Base-by-base conservation (phyloP, 116 monocot species). In the Zostera marina region DNA sequence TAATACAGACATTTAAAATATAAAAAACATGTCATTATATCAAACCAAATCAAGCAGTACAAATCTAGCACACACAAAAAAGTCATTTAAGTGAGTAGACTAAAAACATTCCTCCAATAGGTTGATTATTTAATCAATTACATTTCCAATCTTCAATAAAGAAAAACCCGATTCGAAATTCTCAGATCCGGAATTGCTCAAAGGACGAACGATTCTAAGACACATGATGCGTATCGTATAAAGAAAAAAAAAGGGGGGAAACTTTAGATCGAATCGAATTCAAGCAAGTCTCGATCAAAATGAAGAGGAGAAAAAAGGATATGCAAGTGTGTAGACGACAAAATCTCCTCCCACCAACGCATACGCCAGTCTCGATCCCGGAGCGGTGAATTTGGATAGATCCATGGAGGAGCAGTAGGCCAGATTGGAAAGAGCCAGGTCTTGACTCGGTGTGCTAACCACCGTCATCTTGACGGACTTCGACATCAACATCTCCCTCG, bases 351-450 rank as follows among this genome's bases (percentile, higher is more conserved):
- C 84, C 44, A 94, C 76, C 42, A 84, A 24, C 8, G 66, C 81
- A 42, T 62, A 60, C 61, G 54, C 68, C n/a, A 13, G 49, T 6
- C 15, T 70, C 22, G 84, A 79, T 77, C 84, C 81, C 43, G 72
- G 63, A 54, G 59, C 2, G 7, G 75, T 43, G 55, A 94, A 69
- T 53, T 60, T 56, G 14, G 47, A 44, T 62, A 84, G 63, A 52
- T 94, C 93, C 63, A 48, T 45, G 60, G 56, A 9, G 19, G 93
- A 79, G 79, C 83, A 79, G 70, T 81, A 94, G 51, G 77, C 84
- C 61, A 65, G 64, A 72, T 94, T 94, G 66, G 88, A 84, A 53
- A 84, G 77, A 22, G 79, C 88, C 17, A 94, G 77, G 11, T 88
- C 93, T 61, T 91, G 85, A 61, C 21, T 74, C 23, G 91, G 91